These are phyloP conservation scores for Closterium sp. DNA, from an alignment of 139 green algal genomes.

Conservation along the genomic window DNA sequence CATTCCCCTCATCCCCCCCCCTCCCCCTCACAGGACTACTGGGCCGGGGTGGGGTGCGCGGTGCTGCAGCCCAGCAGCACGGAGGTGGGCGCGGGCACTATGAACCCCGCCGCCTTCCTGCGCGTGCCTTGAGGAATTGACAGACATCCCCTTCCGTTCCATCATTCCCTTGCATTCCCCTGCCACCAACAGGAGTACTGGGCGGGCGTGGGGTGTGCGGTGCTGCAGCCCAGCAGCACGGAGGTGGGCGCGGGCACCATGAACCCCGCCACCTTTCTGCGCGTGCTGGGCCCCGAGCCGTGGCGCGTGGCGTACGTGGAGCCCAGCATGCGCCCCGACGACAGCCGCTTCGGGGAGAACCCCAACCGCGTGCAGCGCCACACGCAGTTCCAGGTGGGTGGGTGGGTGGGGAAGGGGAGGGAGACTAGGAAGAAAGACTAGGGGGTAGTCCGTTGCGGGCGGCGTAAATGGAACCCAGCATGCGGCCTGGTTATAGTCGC, in stretches of 20 bases:
- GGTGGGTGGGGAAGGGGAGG: no score
- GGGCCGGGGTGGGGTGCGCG: conserved; percentile 85
- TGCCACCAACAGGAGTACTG: conserved; percentile 78
- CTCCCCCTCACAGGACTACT: no score
- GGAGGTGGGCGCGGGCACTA: conserved; percentile 96
- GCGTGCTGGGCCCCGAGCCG: conserved; percentile 56
- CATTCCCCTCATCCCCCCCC: no score
- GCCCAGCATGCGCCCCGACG: conserved; percentile 92
- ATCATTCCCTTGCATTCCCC: neutral
- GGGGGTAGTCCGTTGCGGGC: conserved; percentile 8
- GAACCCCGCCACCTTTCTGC: conserved; percentile 98
- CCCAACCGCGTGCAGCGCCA: conserved; percentile 96
- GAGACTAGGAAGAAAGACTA: conserved; percentile 6
- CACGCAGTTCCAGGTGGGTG: conserved; percentile 90
- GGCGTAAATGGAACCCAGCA: conserved; percentile 86
- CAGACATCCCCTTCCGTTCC: neutral
- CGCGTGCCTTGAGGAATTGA: neutral
- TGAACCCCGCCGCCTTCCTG: conserved; percentile 86
- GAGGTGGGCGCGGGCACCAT: conserved; percentile 98
- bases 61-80: conserved; percentile 95
- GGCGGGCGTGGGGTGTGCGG: conserved; percentile 74
- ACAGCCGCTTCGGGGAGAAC: conserved; percentile 96
- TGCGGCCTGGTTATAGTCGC: conserved; percentile 92
- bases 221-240: conserved; percentile 95
- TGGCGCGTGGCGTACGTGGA: conserved; percentile 77